Evolutionary conservation across 2,329 filamentous ascomycete genomes (phyloP).

Genomic region (Aureobasidium sp.): DNA sequence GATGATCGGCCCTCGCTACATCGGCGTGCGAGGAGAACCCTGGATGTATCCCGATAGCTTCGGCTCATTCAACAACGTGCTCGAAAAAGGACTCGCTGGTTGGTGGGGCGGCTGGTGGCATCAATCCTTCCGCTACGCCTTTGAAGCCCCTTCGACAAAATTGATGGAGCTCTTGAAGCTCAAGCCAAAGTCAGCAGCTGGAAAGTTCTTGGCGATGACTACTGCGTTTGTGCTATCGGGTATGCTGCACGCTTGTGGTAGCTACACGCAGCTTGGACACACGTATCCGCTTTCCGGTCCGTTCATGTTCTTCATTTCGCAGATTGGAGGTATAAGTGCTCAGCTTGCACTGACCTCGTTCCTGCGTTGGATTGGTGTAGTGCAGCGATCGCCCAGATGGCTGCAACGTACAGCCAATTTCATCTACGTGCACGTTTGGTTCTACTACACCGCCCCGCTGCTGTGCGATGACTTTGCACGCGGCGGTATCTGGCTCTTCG

Average conservation of each 20-base stretch:
- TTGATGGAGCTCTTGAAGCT: conserved; percentile 29
- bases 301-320: conserved; percentile 62
- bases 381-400: conserved; percentile 34
- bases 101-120: conserved; percentile 90
- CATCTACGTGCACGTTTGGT: conserved; percentile 54
- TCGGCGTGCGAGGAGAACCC: conserved; percentile 50
- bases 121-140: conserved; percentile 72
- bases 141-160: conserved; percentile 50
- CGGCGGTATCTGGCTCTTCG: conserved; percentile 68
- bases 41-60: conserved; percentile 56
- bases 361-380: conserved; percentile 28
- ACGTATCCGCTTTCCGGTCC: conserved; percentile 45
- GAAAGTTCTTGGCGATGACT: conserved; percentile 33
- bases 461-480: conserved; percentile 70
- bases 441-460: conserved; percentile 54
- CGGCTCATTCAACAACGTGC: conserved; percentile 44
- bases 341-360: conserved; percentile 41
- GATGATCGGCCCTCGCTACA: conserved; percentile 47
- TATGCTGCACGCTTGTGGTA: conserved; percentile 61
- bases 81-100: conserved; percentile 64
- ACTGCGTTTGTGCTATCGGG: conserved; percentile 60
- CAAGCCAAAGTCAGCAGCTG: conserved; percentile 26
- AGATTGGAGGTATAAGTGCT: conserved; percentile 55
- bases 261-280: conserved; percentile 55
- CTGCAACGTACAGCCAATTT: conserved; percentile 51